Percentiles rank a stretch among this genome's conserved stretches.
These are phyloP conservation scores for Xylariales sp. DNA, from an alignment of 2,329 filamentous ascomycete genomes.

Conservation along the genomic window DNA sequence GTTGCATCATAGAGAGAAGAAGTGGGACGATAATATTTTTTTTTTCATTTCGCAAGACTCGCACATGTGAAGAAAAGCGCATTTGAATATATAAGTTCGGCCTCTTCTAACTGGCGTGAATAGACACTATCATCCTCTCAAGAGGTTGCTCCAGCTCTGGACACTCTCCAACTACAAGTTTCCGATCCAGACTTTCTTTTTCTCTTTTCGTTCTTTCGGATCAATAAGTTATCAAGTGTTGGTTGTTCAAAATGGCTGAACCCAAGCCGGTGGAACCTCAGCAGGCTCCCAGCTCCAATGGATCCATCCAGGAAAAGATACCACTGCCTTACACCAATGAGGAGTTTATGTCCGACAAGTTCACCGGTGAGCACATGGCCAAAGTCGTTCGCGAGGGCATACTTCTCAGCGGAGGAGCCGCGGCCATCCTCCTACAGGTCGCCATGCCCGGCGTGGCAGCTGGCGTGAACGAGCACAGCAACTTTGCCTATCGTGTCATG, in stretches of 20 bases:
- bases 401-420: conserved; percentile 28
- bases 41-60: no score
- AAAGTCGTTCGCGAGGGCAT: conserved; percentile 29
- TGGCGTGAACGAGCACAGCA: conserved; percentile 31
- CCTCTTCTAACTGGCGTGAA: no score
- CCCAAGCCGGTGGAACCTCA: not conserved
- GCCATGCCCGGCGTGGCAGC: conserved; percentile 31
- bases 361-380: conserved; percentile 22
- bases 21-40: no score
- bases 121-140: no score
- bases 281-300: not conserved
- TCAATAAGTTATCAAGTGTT: no score
- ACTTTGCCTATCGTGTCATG: conserved; percentile 29
- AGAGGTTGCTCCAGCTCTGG: no score
- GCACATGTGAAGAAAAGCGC: no score
- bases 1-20: no score
- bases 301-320: conserved; percentile 4
- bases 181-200: no score
- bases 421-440: conserved; percentile 34
- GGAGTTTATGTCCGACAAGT: conserved; percentile 13
- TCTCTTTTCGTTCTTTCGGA: no score
- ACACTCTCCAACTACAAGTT: no score
- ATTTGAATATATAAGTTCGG: no score
- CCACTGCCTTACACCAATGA: conserved; percentile 12
- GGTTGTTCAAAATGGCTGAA: not conserved